A percentile compares a stretch with the other conserved stretches of the same genome.
Conservation (phyloP, 768 basidiomycete genomes). For the Pholiota microspora region DNA sequence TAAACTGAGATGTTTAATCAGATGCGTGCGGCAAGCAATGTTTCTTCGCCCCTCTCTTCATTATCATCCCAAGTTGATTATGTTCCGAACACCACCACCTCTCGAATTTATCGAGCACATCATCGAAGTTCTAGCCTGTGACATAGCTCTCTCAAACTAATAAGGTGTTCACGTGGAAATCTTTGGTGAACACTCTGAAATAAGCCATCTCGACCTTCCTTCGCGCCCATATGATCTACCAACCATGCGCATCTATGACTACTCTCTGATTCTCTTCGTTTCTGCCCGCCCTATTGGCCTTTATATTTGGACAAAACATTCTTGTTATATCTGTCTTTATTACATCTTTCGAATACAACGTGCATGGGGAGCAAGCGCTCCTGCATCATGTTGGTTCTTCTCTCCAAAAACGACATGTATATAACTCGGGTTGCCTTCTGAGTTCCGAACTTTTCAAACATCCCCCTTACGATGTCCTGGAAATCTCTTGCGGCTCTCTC, state of each 20-base stretch:
- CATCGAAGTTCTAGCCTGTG: not conserved
- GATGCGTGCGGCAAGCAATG: too few relatives aligned
- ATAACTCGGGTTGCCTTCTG: not conserved
- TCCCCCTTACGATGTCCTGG: not conserved
- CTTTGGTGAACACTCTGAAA: too few relatives aligned
- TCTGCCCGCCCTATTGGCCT: not conserved
- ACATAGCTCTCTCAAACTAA: too few relatives aligned
- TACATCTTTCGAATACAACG: too few relatives aligned
- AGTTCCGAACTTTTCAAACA: not conserved
- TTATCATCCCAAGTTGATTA: too few relatives aligned
- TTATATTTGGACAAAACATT: not conserved
- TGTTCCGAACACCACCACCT: too few relatives aligned
- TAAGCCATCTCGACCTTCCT: not conserved
- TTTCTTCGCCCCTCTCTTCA: too few relatives aligned
- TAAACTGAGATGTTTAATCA: too few relatives aligned
- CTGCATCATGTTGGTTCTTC: not conserved
- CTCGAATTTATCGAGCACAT: not conserved
- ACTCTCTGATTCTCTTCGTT: not conserved
- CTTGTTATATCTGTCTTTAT: too few relatives aligned
- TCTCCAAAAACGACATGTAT: not conserved
- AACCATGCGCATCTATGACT: not conserved
- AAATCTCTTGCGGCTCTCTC: constrained; percentile 3
- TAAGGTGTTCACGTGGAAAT: too few relatives aligned
- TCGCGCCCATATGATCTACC: not conserved
- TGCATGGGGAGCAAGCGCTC: too few relatives aligned